Base-by-base conservation (phyloP, 768 basidiomycete genomes). In the Leccinum variicolor region DNA sequence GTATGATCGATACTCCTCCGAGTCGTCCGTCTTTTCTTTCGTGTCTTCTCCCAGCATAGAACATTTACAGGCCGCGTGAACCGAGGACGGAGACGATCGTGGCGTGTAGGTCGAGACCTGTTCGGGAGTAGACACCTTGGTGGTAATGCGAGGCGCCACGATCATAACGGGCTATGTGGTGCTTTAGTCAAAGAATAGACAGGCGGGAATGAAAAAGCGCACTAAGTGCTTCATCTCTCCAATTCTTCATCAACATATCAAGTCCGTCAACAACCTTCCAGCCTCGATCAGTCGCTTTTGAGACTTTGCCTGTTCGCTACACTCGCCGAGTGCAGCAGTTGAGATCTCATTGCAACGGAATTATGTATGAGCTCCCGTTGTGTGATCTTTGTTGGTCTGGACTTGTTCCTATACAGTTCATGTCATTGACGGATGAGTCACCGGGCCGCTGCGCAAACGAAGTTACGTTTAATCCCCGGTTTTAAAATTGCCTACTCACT, bases 281-380 rank as follows among this genome's bases (percentile, higher is more conserved):
- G 80, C 84, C 65, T 98, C 96, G 31, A 97, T 81, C 0, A 92
- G 93, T 56, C 86, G 78, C 62, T 86, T 84, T 72, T 94, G 89
- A 0, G 86, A 84, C 69, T 90, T 94, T 34, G 87, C 84, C 63
- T 90, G 89, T 49, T 87, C 86, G 55, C 83, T 84, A 78, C 98
- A 98, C 60, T 90, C 87, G 21, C 82, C 76, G 21, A 94, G 76
- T 0, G 93, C 94, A 9, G 80, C 82, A 5, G 87, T 74, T 3
- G 94, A 88, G 55, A 99, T 97, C 73, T 98, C 97, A 66, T 98
- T 97, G 62, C 97, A 99, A 60, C 97, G 88, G 83, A 98, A 99
- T 71, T 99, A 96, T 0, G 97, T 25, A 99, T 77, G 4, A 99
- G 83, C 65, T 99, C 97, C 67, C 98, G 96, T 68, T 99, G 97